phyloP scores from a whole-genome alignment of 169 alveolate species.

The Ichthyophthirius multifiliis region DNA sequence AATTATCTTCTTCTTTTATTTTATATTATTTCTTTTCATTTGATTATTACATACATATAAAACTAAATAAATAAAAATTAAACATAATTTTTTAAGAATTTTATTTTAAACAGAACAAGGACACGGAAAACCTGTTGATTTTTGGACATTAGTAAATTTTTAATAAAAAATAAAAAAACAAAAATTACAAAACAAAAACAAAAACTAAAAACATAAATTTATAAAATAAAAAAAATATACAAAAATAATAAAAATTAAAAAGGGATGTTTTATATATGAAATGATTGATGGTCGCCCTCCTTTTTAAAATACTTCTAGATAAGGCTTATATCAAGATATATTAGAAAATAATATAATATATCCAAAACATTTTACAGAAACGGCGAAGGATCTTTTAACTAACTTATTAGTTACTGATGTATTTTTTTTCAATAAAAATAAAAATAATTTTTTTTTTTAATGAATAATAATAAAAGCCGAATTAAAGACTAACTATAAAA shows the following conservation, averaged over 20 bases:
- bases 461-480: not conserved
- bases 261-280: conserved; percentile 7
- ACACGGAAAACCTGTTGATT: conserved; percentile 4
- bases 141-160: not conserved
- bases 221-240: not conserved
- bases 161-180: not conserved
- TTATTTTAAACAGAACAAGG: not conserved
- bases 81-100: not conserved
- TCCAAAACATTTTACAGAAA: not conserved
- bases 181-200: not conserved
- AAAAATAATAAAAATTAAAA: not conserved
- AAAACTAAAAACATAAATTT: not conserved
- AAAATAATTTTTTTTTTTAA: no score
- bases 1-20: no score
- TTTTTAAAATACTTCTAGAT: not conserved
- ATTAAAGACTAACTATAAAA: not conserved
- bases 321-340: not conserved
- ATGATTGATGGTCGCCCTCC: conserved; percentile 12
- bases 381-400: not conserved
- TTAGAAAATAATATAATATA: not conserved
- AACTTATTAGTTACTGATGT: not conserved
- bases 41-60: no score
- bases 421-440: not conserved
- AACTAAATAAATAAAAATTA: no score
- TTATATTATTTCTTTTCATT: no score